Evolutionary conservation across 202 grass and related monocot species (phyloP), one percentile per base, ranked within the genome.

Genomic region (Hordeum pubiflorum): DNA sequence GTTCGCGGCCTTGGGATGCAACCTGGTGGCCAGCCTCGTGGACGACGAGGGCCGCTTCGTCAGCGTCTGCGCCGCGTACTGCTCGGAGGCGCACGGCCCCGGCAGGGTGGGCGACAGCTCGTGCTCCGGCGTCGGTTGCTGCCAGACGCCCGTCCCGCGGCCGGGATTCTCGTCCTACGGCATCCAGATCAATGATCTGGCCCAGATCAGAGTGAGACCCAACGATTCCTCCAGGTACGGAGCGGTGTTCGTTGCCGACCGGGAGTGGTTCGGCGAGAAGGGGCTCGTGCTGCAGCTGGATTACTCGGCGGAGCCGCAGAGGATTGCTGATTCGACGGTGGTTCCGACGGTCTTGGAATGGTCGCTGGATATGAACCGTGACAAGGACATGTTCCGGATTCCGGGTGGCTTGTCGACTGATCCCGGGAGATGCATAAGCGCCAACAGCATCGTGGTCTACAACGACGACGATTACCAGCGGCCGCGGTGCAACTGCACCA

Each of bases 1-100:
- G 14, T 69, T 77, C 72, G 72, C 69, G 46, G 62, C 72, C 61
- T 34, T 83, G 48, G 81, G 81, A 0, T 83, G 81, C 59, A 31
- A 83, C 44, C 4, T 75, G 32, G 14, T 75, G 10, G 81, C 59
- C 21, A n/a, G 15, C 44, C 59, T 75, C 81, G 44, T 55, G 41
- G 39, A 17, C 9, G 60, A 13, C 29, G 60, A 0, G 0, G 14
- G 14, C n/a, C 24, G 1, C 29, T 63, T 33, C 18, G 2, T 33
- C 7, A 54, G 63, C 23, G 69, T 72, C 0, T 72, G 69, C 22
- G 69, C 69, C 24, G 9, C 63, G 32, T 66, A 37, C 7, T 66
- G 63, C 63, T 4, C 7, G 17, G 61, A 23, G 27, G 60, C 14
- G 17, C 10, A 9, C 15, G 62, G 48, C 48, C 6, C 48, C 2